Evolutionary conservation across 345 rosid species (phyloP).

Genomic region (Brassica cretica): DNA sequence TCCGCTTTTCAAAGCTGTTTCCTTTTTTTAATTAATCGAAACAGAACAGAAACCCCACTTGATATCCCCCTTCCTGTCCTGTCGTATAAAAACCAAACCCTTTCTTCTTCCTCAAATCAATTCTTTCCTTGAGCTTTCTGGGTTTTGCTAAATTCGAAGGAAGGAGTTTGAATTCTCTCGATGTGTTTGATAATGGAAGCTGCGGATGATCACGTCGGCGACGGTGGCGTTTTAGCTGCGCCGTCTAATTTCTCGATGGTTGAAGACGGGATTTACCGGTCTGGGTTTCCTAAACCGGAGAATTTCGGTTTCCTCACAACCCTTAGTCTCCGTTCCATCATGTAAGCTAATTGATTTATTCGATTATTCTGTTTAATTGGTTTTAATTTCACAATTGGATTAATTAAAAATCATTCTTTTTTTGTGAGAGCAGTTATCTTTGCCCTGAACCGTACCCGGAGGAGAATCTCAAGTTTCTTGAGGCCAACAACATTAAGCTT

Average conservation of each 20-base stretch:
- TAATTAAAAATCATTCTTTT: neutral
- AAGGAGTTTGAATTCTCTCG: neutral
- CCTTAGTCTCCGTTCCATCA: slow-evolving; percentile 74
- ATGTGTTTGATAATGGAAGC: slow-evolving; percentile 49
- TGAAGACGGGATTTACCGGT: slow-evolving; percentile 79
- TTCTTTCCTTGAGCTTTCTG: neutral
- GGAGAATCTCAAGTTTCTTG: slow-evolving; percentile 66
- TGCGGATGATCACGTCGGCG: slow-evolving; percentile 17
- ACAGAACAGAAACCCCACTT: neutral
- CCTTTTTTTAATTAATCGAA: slow-evolving; percentile 8
- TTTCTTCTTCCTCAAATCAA: neutral
- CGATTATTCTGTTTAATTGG: neutral
- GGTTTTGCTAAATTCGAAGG: neutral
- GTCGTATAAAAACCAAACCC: slow-evolving; percentile 8
- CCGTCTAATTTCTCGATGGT: slow-evolving; percentile 84
- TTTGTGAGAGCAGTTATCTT: slow-evolving; percentile 54
- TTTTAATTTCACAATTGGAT: neutral
- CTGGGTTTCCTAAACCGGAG: slow-evolving; percentile 60
- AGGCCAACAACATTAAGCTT: slow-evolving; percentile 57
- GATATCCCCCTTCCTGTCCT: slow-evolving; percentile 12
- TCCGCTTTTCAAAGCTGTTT: slow-evolving; percentile 36
- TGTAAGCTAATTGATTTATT: slow-evolving; percentile 44
- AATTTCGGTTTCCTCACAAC: slow-evolving; percentile 63
- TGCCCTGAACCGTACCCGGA: slow-evolving; percentile 84
- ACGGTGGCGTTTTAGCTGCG: slow-evolving; percentile 40